These are phyloP conservation scores for Phaffia rhodozyma DNA, from an alignment of 1,284 basidiomycete genomes.

Conservation along the genomic window DNA sequence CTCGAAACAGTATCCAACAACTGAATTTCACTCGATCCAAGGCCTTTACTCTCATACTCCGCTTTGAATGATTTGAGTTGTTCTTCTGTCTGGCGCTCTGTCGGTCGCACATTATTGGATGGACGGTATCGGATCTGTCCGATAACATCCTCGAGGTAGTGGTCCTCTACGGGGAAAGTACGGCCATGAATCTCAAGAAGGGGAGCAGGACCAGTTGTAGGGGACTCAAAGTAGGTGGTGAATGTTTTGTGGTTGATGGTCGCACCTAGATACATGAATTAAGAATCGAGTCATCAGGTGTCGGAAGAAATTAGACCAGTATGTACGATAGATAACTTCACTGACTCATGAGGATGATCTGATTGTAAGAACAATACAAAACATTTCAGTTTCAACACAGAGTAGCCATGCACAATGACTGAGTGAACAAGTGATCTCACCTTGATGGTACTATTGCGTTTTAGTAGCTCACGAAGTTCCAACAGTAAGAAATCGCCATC, in stretches of 20 bases:
- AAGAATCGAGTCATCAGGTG: neutral
- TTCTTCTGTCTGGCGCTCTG: slow-evolving; percentile 43
- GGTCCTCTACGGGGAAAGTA: slow-evolving; percentile 64
- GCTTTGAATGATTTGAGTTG: slow-evolving; percentile 42
- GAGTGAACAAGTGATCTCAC: slow-evolving; percentile 59
- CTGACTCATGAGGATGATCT: slow-evolving; percentile 24
- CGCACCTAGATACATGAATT: slow-evolving; percentile 38
- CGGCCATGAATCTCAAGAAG: slow-evolving; percentile 73
- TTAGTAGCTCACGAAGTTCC: slow-evolving; percentile 64
- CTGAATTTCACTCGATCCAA: slow-evolving; percentile 45
- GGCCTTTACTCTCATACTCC: slow-evolving; percentile 43
- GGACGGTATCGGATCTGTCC: slow-evolving; percentile 43
- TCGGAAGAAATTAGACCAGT: neutral
- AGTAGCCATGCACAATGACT: neutral
- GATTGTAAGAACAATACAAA: neutral
- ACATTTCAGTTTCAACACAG: neutral
- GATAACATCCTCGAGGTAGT: slow-evolving; percentile 69
- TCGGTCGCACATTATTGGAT: slow-evolving; percentile 19
- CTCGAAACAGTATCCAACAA: slow-evolving; percentile 52
- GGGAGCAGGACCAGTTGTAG: slow-evolving; percentile 45
- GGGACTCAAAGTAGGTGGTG: slow-evolving; percentile 50
- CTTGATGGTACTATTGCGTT: slow-evolving; percentile 58
- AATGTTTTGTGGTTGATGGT: slow-evolving; percentile 83
- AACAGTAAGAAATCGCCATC: slow-evolving; percentile 83
- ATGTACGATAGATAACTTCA: neutral